Base-by-base conservation (phyloP, 139 green algal species). In the Chlamydomonas sp. region DNA sequence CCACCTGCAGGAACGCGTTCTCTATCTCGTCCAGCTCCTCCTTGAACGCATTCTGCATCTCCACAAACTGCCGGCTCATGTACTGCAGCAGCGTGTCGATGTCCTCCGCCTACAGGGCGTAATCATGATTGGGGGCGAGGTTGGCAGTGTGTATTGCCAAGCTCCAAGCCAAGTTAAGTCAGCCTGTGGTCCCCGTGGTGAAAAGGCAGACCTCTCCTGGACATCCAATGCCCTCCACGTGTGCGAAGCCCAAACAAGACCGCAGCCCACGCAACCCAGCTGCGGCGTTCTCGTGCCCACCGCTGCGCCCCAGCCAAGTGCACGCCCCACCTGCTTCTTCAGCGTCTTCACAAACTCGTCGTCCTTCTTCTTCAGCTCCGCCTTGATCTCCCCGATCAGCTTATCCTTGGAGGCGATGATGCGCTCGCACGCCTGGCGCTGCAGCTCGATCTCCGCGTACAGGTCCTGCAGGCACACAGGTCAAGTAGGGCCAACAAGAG, bases 301-400 rank as follows among this genome's bases (percentile, higher is more conserved):
- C 31, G 31, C 31, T 49, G 31, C 31, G 31, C 31, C 31, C 31
- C 31, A 49, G 31, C 31, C 31, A 49, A 49, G 31, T 20, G 31
- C 79, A 4, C 58, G 7, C 16, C 80, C 3, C 71, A 86, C 76
- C 80, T 96, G 93, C 8, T 85, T 69, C 85, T 96, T 96, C 5
- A 97, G 92, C 49, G 95, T 92, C 90, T 93, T 94, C 0, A 95
- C 91, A 86, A 96, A 97, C 76, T 97, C 95, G 76, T 97, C 95
- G 83, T 97, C 95, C 91, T 96, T 97, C 59, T 87, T 87, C 81
- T 96, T 96, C 5, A 97, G 90, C 86, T 95, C 94, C 7, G 69
- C 80, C 31, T 93, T 92, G 86, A 96, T 94, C 68, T 96, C 92
- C 81, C 72, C 59, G 75, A 97, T 95, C 8, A 97, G 91, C 63